Evolutionary conservation across 176 grass and related monocot genomes (phyloP).

Genomic region (Hordeum marinum): DNA sequence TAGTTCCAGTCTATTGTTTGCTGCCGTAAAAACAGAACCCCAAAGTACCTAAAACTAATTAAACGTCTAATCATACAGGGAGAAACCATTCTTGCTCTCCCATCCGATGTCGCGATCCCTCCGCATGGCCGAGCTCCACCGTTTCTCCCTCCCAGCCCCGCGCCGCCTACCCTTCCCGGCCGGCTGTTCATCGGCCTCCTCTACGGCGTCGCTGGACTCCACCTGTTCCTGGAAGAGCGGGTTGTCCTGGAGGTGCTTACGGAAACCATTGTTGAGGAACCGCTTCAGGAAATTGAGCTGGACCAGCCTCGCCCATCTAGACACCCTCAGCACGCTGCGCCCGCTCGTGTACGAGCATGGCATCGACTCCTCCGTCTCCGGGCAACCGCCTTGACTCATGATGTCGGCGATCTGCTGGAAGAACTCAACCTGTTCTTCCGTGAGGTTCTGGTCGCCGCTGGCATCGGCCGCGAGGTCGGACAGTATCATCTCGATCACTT

Average conservation of each 20-base stretch:
- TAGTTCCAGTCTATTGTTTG: too few species aligned
- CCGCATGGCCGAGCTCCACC: background rate
- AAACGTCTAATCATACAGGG: background rate
- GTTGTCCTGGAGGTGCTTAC: background rate
- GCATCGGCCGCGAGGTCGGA: background rate
- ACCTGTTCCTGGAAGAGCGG: background rate
- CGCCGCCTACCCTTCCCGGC: background rate
- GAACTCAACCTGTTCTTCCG: background rate
- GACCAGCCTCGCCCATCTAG: slow-evolving; percentile 14
- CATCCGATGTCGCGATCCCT: background rate
- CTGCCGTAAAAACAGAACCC: background rate
- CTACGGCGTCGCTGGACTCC: background rate
- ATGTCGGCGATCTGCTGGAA: slow-evolving; percentile 17
- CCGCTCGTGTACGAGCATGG: background rate
- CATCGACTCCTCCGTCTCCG: background rate
- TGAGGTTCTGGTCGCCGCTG: background rate
- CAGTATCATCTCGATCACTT: background rate
- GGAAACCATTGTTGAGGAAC: slow-evolving; percentile 29
- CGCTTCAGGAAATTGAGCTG: slow-evolving; percentile 23
- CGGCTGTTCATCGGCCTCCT: background rate
- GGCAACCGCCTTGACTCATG: background rate
- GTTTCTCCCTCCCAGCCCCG: background rate
- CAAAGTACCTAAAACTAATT: background rate
- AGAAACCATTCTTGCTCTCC: background rate
- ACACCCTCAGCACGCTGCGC: background rate